Conservation (phyloP, 2,329 filamentous ascomycete genomes). For the Penicillium sp. region DNA sequence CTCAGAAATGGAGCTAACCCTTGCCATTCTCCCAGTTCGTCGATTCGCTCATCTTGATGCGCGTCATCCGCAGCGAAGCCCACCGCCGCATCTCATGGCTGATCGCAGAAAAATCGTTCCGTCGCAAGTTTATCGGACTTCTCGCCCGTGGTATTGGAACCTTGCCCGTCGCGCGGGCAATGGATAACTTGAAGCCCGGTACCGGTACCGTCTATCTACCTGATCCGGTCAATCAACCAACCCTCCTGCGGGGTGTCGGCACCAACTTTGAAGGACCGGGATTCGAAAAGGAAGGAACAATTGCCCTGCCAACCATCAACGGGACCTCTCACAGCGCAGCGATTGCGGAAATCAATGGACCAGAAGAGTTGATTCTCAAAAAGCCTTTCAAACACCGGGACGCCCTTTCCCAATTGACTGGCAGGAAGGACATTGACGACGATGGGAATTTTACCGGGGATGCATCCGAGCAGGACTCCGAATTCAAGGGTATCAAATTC, state of each 20-base stretch:
- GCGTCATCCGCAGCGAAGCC: conserved; percentile 83
- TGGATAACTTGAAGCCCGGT: conserved; percentile 83
- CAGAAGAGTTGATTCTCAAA: conserved; percentile 83
- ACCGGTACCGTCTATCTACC: conserved; percentile 84
- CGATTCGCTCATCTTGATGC: conserved; percentile 90
- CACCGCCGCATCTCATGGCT: conserved; percentile 88
- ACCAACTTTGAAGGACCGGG: conserved; percentile 78
- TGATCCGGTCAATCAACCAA: conserved; percentile 82
- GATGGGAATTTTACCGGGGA: conserved; percentile 65
- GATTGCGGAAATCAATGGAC: conserved; percentile 77
- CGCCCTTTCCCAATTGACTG: conserved; percentile 79
- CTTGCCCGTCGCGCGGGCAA: conserved; percentile 88
- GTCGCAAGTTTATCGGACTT: conserved; percentile 85
- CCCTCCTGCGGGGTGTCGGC: conserved; percentile 75
- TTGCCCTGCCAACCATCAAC: conserved; percentile 85
- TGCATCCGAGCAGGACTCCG: conserved; percentile 58
- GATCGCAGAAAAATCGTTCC: conserved; percentile 93
- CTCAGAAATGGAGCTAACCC: conserved; percentile 12
- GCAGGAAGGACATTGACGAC: conserved; percentile 71
- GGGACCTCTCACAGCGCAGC: conserved; percentile 80
- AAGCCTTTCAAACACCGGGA: conserved; percentile 80
- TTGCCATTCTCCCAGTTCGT: conserved; percentile 69
- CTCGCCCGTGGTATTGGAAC: conserved; percentile 83
- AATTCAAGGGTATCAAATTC: conserved; percentile 78
- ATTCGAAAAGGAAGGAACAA: conserved; percentile 76